Base-by-base conservation (phyloP, 345 rosid genomes). In the Heritiera littoralis region DNA sequence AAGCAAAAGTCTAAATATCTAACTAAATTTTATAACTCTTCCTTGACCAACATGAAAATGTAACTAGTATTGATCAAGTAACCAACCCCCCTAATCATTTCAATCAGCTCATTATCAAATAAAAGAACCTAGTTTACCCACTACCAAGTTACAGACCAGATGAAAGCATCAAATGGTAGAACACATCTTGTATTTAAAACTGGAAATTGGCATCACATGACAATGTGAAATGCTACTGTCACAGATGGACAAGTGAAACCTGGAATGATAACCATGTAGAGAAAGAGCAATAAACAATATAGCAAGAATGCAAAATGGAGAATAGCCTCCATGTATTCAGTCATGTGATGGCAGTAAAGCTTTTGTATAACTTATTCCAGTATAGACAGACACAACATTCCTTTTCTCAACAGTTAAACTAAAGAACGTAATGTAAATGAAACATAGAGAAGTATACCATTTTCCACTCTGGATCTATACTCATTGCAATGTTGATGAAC, bases 381-480 rank as follows among this genome's bases (percentile, higher is more conserved):
- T 72, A 9, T 32, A 11, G 28, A 72, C 7, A 9, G 48, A 72
- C 12, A 77, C 30, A 61, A 56, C 49, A 51, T 9, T 13, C 13
- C 17, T 61, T 51, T 69, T 66, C 30, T 40, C 38, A 11, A 78
- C 66, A 58, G 17, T 30, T 18, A 68, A 70, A 51, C 17, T 13
- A 14, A 30, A 76, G 41, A 60, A 72, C 18, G n/a, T 4, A 30
- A 48, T 18, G 74, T 18, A 73, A 41, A 41, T 9, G 41, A 41
- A 49, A 18, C 30, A n/a, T 66, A 20, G 67, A 78, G 63, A 79
- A 54, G 28, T 54, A 41, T 55, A 93, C 97, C 97, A 93, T 90
- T 81, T 93, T 93, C 95, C 91, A 93, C 67, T 93, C 92, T 15
- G 97, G 97, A 81, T 93, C 92, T 28, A 91, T 88, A 85, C 89